Evolutionary conservation across 768 basidiomycete genomes (phyloP).

Genomic region (Lentinula sp.): DNA sequence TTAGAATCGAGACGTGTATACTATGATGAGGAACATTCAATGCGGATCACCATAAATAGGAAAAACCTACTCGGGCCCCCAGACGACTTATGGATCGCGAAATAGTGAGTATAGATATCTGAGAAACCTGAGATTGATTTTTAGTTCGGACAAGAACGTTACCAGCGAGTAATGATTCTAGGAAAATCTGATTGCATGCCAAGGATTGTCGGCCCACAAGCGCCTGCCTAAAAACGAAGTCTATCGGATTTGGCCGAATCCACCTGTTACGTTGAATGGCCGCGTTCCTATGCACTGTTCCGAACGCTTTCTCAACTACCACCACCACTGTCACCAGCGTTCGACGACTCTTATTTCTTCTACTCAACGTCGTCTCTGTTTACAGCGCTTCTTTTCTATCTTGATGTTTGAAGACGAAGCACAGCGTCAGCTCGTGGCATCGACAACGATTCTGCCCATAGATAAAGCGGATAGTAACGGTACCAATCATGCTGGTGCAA

Average conservation of each 20-base stretch:
- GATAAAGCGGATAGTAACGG: neutral
- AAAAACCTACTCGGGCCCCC: too few species aligned
- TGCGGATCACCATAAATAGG: too few species aligned
- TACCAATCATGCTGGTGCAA: neutral
- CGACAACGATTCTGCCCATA: neutral
- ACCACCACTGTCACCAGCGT: neutral
- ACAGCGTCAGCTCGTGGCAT: neutral
- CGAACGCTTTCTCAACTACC: neutral
- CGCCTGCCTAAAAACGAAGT: neutral
- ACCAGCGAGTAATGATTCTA: too few species aligned
- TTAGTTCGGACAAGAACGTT: too few species aligned
- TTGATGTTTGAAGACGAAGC: neutral
- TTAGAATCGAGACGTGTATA: too few species aligned
- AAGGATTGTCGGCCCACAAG: too few species aligned
- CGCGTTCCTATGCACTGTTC: neutral
- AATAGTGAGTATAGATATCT: too few species aligned
- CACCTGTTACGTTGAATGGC: neutral
- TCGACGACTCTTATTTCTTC: neutral
- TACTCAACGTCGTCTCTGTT: neutral
- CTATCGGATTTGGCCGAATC: conserved; percentile 1
- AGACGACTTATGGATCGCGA: too few species aligned
- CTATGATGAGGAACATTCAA: too few species aligned
- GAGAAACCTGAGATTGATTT: too few species aligned
- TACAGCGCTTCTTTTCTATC: neutral
- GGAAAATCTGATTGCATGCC: too few species aligned